Base-by-base conservation (phyloP, 2,329 filamentous ascomycete species). In the Fusarium caatingaense region DNA sequence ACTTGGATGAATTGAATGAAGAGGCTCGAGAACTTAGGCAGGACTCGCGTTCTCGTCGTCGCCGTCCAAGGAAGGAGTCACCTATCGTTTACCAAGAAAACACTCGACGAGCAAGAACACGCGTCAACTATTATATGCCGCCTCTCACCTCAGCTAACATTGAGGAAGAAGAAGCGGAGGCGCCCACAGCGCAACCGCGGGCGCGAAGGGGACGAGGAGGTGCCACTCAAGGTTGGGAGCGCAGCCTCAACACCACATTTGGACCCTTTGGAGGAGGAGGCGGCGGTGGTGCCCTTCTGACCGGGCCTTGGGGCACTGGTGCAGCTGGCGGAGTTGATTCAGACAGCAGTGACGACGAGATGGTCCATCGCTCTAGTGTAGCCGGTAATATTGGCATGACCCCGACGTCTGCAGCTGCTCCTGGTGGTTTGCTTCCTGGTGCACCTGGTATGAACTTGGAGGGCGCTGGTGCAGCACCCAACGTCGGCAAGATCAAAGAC, bases 321-420 rank as follows among this genome's bases (percentile, higher is more conserved):
- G 92, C 92, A 23, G 88, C 89, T 65, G 94, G 91, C 28, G 93
- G 92, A 56, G 92, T 90, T 11, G 96, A 98, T 75, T 97, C 95
- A 8, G 96, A 99, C 78, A 98, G 94, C 79, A 99, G 96, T 78
- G 96, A 99, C 74, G 96, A 99, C 72, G 96, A 99, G 76, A 89
- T 89, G 80, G 85, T 87, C 69, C 89, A 90, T 69, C 88, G 91
- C 64, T 88, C 85, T 10, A 83, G 76, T 40, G 74, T 79, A 65
- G 79, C 82, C 47, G 92, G 91, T 47, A 87, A 90, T 63, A 83
- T 93, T 3, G 86, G 86, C 63, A 86, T 88, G 85, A 88, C 86
- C 3, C 87, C 87, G 6, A 88, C 86, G 2, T 81, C 85, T 34
- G 83, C 83, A 4, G 82, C 82, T 6, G 83, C 82, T 7, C 80